phyloP scores from a whole-genome alignment of 2,329 filamentous ascomycete species.

The Phaeomoniella chlamydospora region DNA sequence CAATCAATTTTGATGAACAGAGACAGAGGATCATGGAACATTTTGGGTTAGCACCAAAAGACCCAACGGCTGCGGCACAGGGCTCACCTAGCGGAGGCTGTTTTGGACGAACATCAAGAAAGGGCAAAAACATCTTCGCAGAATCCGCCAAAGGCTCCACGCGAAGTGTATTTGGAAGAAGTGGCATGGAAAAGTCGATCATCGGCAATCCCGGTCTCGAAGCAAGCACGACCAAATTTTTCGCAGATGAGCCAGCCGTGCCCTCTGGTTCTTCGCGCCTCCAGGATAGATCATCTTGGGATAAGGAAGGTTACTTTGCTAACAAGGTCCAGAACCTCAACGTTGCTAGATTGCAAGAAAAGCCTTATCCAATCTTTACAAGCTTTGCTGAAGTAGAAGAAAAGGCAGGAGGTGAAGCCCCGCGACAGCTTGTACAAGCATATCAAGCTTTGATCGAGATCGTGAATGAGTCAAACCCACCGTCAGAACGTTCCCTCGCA shows the following conservation, averaged over 20 bases:
- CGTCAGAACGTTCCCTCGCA: conserved; percentile 64
- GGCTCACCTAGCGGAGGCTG: conserved; percentile 21
- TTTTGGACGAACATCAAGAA: conserved; percentile 34
- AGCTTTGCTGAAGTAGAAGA: conserved; percentile 63
- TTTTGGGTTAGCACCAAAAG: conserved; percentile 62
- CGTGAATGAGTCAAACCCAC: conserved; percentile 53
- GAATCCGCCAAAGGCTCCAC: conserved; percentile 20
- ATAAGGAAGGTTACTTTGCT: conserved; percentile 72
- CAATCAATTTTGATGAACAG: conserved; percentile 91
- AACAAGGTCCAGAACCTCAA: conserved; percentile 72
- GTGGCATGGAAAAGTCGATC: conserved; percentile 66
- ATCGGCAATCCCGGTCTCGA: conserved; percentile 61
- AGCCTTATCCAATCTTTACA: conserved; percentile 57
- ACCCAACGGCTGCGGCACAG: conserved; percentile 24
- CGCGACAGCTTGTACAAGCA: conserved; percentile 62
- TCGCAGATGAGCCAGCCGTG: conserved; percentile 51
- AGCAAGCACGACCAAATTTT: conserved; percentile 48
- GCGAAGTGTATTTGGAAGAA: conserved; percentile 51
- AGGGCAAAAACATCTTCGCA: conserved; percentile 29
- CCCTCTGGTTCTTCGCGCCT: conserved; percentile 38
- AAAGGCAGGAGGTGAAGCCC: conserved; percentile 54
- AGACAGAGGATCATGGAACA: conserved; percentile 89
- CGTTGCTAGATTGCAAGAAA: conserved; percentile 49
- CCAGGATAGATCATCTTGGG: conserved; percentile 62
- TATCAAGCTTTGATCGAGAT: conserved; percentile 72